Percentiles rank a stretch among this genome's conserved stretches.
Evolutionary conservation across 192 early-diverging fungal genomes (phyloP).

Genomic region (Backusella tarrabulga): DNA sequence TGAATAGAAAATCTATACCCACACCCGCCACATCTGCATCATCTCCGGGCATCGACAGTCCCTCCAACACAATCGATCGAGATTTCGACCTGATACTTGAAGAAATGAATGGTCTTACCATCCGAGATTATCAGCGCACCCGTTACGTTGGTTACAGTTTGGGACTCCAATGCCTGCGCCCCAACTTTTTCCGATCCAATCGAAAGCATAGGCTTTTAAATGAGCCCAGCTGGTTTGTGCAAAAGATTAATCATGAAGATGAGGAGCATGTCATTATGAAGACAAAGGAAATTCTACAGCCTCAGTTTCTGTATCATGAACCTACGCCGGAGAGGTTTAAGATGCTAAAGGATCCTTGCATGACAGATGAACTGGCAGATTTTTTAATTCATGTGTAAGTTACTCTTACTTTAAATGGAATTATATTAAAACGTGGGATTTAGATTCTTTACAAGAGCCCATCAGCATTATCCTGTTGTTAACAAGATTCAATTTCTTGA

Average conservation of each 20-base stretch:
- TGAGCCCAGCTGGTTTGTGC: conserved; percentile 38
- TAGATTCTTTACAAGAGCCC: conserved; percentile 26
- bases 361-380: conserved; percentile 22
- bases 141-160: conserved; percentile 74
- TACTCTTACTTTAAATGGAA: background rate
- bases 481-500: conserved; percentile 29
- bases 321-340: background rate
- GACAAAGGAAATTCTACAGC: background rate
- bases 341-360: background rate
- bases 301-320: background rate
- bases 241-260: conserved; percentile 39
- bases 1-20: background rate
- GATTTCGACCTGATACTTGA: conserved; percentile 36
- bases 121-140: conserved; percentile 62
- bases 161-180: conserved; percentile 62
- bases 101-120: conserved; percentile 54
- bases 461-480: conserved; percentile 11
- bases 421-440: background rate
- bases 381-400: conserved; percentile 18
- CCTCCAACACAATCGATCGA: background rate
- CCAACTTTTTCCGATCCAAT: conserved; percentile 35
- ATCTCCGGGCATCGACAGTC: background rate
- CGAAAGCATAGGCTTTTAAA: conserved; percentile 32
- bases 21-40: background rate
- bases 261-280: conserved; percentile 33